Base-by-base conservation (phyloP, 805 yeast genomes). In the Brettanomyces anomalus region DNA sequence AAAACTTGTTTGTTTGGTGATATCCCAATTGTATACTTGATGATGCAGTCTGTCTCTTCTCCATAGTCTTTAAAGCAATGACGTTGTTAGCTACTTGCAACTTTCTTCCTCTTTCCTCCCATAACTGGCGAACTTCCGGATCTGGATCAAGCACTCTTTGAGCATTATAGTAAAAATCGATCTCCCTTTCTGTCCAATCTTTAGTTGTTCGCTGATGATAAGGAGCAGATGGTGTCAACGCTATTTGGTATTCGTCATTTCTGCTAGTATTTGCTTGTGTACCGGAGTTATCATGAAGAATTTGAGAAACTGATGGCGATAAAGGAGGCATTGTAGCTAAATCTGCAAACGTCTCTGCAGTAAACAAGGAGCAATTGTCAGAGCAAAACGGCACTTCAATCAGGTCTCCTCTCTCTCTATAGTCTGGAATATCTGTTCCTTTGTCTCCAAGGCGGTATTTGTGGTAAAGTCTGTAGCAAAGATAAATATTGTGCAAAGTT, bases 131-230 rank as follows among this genome's bases (percentile, higher is more conserved):
- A 39, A 75, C 69, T 47, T 74, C 80, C 0, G 74, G 73, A 26
- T 40, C 43, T 26, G 74, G 72, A 14, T 61, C 61, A 7, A 52
- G 40, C 17, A 61, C 61, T 43, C 70, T 61, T 47, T 60, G 66
- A 38, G 67, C 67, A 36, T 65, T 61, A 51, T 64, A 72, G 45
- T 76, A 75, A 28, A 67, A 49, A 54, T 79, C 85, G 1, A 76
- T 79, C 53, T 79, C 85, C 45, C 85, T 62, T 2, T 72, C 71
- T 0, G 80, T 71, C 56, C 78, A 78, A 54, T 79, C 80, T 10
- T 60, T 36, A 32, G 37, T 37, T 19, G 34, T 42, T n/a, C 34
- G 21, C 18, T 15, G 33, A n/a, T 13, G 16, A n/a, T 14, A 18
- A 5, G 19, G 34, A 10, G 17, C 11, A 5, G 40, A 17, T 11